Base-by-base conservation (phyloP, 2,329 filamentous ascomycete species). In the Fusarium graminum region DNA sequence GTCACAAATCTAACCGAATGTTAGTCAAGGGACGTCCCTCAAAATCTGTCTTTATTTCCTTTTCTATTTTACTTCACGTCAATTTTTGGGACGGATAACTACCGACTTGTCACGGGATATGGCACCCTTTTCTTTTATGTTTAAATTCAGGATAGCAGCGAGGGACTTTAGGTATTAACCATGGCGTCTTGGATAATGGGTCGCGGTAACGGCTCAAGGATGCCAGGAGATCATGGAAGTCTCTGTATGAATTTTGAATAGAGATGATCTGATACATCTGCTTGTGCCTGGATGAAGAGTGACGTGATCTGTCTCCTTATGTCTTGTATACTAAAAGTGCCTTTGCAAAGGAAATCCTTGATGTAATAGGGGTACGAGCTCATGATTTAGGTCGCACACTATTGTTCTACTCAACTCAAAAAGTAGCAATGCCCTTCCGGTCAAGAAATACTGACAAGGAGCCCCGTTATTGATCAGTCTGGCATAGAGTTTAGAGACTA, bases 171-270 rank as follows among this genome's bases (percentile, higher is more conserved):
- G 70, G 49, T 69, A 73, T 65, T 67, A 67, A 69, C 66, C 64
- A 70, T 60, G 72, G 72, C 72, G 72, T 74, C 72, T 73, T 70
- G 69, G 72, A 62, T 51, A 66, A 64, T 51, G 63, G 63, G 66
- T 68, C 62, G 62, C 64, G 68, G 72, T 61, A 67, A 71, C 59
- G 72, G 72, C 67, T 63, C 71, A 67, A 59, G 70, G 60, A 73
- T 71, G 70, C 69, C 66, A 68, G 72, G 59, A 73, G 65, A 69
- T 71, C 60, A 60, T 56, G 55, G 56, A 59, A 64, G 45, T 63
- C 57, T 68, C 68, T 70, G 65, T 65, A 64, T 65, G 63, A 68
- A 41, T 70, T 67, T 62, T 68, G 69, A 72, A 74, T 71, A 72
- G 70, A 74, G 62, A 73, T 68, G 69, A 73, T 72, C 45, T 58